Percentiles rank a stretch among this genome's conserved stretches.
These are phyloP conservation scores for Chloranthus sessilifolius DNA, from an alignment of 164 flowering plant species.

Conservation along the genomic window DNA sequence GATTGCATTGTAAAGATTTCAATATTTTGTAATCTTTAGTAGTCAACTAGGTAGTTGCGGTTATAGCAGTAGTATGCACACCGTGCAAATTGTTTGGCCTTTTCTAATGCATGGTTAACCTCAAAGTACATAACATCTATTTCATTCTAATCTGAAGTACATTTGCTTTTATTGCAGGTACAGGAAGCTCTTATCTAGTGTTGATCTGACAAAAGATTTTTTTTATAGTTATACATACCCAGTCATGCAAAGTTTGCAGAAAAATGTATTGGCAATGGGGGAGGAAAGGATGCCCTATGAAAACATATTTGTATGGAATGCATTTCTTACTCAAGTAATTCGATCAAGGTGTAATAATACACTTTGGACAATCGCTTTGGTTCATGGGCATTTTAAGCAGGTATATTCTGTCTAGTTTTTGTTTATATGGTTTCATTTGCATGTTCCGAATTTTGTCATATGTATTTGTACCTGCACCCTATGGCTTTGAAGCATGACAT, in stretches of 20 bases:
- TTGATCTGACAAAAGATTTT: constrained; percentile 93
- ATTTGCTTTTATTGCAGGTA: constrained; percentile 54
- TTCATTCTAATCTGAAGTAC: too few relatives aligned
- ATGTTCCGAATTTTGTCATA: too few relatives aligned
- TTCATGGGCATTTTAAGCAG: constrained; percentile 97
- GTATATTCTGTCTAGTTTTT: constrained; percentile 24
- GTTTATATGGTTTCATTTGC: neutral
- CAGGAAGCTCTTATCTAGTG: constrained; percentile 92
- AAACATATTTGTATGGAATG: constrained; percentile 97
- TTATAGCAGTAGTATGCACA: too few relatives aligned
- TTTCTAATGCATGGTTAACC: too few relatives aligned
- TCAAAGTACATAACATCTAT: too few relatives aligned
- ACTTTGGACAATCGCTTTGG: constrained; percentile 93
- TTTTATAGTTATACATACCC: constrained; percentile 97
- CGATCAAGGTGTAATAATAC: constrained; percentile 80
- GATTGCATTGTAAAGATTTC: too few relatives aligned
- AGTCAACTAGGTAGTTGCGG: too few relatives aligned
- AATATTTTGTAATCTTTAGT: too few relatives aligned
- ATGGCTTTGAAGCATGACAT: too few relatives aligned
- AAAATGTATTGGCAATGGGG: constrained; percentile 56
- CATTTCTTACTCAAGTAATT: constrained; percentile 72
- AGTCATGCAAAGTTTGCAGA: constrained; percentile 90
- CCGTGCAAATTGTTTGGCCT: too few relatives aligned
- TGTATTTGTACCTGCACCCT: neutral
- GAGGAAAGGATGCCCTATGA: constrained; percentile 84